Base-by-base conservation (phyloP, 75 land plant genomes). In the Pinus taeda region DNA sequence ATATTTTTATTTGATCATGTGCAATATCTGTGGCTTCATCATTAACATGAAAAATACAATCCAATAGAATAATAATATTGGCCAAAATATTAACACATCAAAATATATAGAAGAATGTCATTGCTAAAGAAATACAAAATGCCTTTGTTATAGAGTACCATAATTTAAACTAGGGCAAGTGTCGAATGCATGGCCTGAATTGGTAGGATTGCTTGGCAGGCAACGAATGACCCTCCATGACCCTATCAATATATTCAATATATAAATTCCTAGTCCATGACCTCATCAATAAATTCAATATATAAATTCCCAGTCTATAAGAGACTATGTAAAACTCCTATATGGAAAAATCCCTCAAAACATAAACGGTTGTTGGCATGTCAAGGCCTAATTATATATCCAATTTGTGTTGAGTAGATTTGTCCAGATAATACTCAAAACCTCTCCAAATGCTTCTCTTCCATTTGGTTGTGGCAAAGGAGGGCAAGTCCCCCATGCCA, bases 301-400 rank as follows among this genome's bases (percentile, higher is more conserved):
- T 59, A 86, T 89, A 91, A 78, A 91, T 91, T 30, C 89, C 93
- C 58, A 91, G 79, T 20, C 81, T 89, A 77, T 91, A 91, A 13
- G 93, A 78, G 59, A 91, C 80, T 76, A 91, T 87, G 82, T 91
- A 89, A 77, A 91, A 91, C 24, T 92, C 93, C 59, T 87, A 77
- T 57, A 89, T 20, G 59, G 69, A 57, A 76, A 77, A 87, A 39
- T 87, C 89, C 30, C 93, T 83, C 5, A 85, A 0, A 59, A n/a
- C 70, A 83, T 91, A 91, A 58, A 83, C 26, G 60, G 55, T 15
- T 14, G 84, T 86, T 37, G 79, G 6, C 26, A 33, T 49, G 60
- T 65, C 60, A 74, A 81, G 69, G 49, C 65, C 85, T 3, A 85
- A 20, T 92, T 92, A 91, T n/a, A 92, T 89, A 69, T 66, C 71